Base-by-base conservation (phyloP, 306 rosid species). In the Begonia masoniana region DNA sequence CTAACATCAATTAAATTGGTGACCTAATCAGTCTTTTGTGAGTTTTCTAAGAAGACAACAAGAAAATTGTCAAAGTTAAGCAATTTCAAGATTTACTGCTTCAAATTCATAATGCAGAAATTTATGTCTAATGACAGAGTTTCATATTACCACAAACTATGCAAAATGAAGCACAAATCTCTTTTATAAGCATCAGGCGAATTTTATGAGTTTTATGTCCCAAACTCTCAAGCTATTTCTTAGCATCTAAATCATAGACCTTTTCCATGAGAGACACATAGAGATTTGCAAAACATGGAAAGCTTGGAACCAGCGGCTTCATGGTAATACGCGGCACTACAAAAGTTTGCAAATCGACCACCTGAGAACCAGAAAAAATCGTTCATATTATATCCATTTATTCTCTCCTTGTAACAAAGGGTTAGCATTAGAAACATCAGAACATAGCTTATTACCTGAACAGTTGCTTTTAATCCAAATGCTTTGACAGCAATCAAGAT, bases 221-320 rank as follows among this genome's bases (percentile, higher is more conserved):
- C 35, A 26, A 0, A 26, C 35, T 26, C 6, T 3, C 39, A 7
- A 31, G 39, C 39, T 31, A 31, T 31, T 31, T 31, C 39, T 31
- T 6, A 31, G 39, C 8, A 31, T 1, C 39, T 31, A 31, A 58
- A 43, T 56, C 51, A 53, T 71, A 50, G 70, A 91, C 99, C 85
- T 85, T 91, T 62, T 91, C 94, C 99, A 86, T 67, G 80, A 91
- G 76, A 43, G 99, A 91, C 6, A 81, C 74, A 24, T 70, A 79
- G 55, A 83, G 70, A 72, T 77, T 81, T 26, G 86, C 76, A 67
- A 91, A 91, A 68, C 99, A 91, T 39, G 96, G 99, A 62, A 91
- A 69, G 52, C 92, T 73, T 26, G 99, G 92, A 45, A 91, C 96
- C 49, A 91, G 73, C 49, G 99, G 99, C 68, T 78, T 86, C 75